Evolutionary conservation across 306 rosid species (phyloP).

Genomic region (Sicyos baderoa): DNA sequence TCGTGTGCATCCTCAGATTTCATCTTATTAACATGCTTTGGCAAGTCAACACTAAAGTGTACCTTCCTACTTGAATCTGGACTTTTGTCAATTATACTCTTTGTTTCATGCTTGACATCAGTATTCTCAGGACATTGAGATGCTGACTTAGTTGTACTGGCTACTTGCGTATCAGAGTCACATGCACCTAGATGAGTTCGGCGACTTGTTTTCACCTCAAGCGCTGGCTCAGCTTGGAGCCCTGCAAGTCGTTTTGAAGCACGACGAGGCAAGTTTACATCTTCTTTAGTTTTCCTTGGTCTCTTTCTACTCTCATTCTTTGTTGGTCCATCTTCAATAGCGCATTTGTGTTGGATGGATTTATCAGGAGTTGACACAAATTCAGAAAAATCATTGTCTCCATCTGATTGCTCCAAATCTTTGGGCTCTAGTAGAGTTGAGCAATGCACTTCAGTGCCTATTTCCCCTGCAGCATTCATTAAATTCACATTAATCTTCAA

Average conservation of each 20-base stretch:
- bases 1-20: too few relatives aligned
- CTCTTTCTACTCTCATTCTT: constrained; percentile 25
- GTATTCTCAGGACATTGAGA: constrained; percentile 20
- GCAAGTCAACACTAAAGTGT: constrained; percentile 16
- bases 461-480: neutral
- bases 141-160: constrained; percentile 20
- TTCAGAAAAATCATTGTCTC: constrained; percentile 26
- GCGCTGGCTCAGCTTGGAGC: constrained; percentile 48
- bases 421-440: constrained; percentile 11
- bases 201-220: constrained; percentile 38
- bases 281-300: constrained; percentile 39
- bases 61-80: constrained; percentile 17
- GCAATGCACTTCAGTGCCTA: neutral
- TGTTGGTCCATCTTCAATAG: neutral
- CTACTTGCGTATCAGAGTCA: constrained; percentile 27
- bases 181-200: constrained; percentile 30
- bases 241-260: constrained; percentile 90
- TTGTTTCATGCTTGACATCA: constrained; percentile 22
- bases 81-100: constrained; percentile 14
- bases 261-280: constrained; percentile 54
- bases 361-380: constrained; percentile 22
- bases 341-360: constrained; percentile 10
- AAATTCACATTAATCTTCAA: neutral
- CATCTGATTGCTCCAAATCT: constrained; percentile 30
- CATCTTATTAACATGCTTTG: constrained; percentile 22